phyloP scores from a whole-genome alignment of 257 asterid genomes.

The Salvia splendens region DNA sequence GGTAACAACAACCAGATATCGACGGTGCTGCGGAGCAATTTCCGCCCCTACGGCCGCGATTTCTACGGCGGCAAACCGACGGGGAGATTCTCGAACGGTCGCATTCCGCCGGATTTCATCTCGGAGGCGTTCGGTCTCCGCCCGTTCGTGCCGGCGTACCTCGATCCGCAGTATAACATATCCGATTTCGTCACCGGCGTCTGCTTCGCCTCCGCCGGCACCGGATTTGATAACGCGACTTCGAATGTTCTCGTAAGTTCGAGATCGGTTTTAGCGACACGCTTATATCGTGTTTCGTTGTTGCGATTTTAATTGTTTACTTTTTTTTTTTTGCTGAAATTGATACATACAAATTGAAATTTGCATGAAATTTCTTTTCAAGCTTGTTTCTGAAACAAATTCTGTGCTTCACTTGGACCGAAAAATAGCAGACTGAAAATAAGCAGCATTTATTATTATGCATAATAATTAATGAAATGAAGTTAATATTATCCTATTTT shows the following conservation, averaged over 20 bases:
- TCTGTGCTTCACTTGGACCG: background rate
- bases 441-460: too few species aligned
- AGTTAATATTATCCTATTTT: too few species aligned
- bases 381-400: background rate
- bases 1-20: constrained; percentile 84
- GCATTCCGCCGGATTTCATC: constrained; percentile 80
- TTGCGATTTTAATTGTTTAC: background rate
- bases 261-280: background rate
- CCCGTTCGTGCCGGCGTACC: constrained; percentile 86
- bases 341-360: background rate
- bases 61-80: constrained; percentile 72
- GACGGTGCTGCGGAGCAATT: constrained; percentile 75
- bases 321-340: background rate
- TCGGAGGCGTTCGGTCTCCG: constrained; percentile 77
- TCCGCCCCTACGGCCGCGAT: constrained; percentile 89
- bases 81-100: constrained; percentile 84
- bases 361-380: background rate
- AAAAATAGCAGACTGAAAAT: background rate
- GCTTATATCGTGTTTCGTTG: background rate
- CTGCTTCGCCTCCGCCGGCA: constrained; percentile 89
- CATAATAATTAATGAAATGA: too few species aligned
- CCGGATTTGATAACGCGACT: constrained; percentile 68
- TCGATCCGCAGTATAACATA: constrained; percentile 64
- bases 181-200: constrained; percentile 79
- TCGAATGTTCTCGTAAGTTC: constrained; percentile 74